These are phyloP conservation scores for Ogataea populi-albae DNA, from an alignment of 805 yeast species.

Conservation along the genomic window DNA sequence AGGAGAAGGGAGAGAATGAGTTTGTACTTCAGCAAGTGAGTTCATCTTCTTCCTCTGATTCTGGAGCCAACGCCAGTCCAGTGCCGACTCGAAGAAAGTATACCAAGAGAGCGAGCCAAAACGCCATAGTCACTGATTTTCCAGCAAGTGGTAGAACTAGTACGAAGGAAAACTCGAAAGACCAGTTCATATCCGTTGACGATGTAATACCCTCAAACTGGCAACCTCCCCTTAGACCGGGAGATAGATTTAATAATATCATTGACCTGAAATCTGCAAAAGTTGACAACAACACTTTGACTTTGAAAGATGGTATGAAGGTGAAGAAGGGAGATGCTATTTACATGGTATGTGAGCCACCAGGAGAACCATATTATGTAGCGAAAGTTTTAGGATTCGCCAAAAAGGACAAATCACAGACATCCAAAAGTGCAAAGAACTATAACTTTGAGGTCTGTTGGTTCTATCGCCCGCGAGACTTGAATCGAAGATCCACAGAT, in stretches of 20 bases:
- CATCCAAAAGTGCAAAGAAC: constrained; percentile 46
- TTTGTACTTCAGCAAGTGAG: constrained; percentile 13
- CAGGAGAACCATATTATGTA: constrained; percentile 90
- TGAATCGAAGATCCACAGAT: constrained; percentile 63
- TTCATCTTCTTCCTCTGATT: constrained; percentile 1
- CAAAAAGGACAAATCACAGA: constrained; percentile 33
- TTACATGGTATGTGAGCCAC: constrained; percentile 86
- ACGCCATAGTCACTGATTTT: background rate
- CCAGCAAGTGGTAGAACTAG: constrained; percentile 4
- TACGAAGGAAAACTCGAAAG: constrained; percentile 7
- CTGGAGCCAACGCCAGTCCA: constrained; percentile 1
- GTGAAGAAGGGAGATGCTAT: constrained; percentile 62
- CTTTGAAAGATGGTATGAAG: constrained; percentile 37
- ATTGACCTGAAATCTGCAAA: constrained; percentile 42
- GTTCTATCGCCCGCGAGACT: constrained; percentile 88
- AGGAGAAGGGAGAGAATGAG: constrained; percentile 32
- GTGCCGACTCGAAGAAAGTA: constrained; percentile 1
- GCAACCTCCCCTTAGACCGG: constrained; percentile 42
- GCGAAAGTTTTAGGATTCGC: constrained; percentile 80
- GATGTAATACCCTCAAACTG: constrained; percentile 44
- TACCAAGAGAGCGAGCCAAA: constrained; percentile 1
- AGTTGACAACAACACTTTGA: constrained; percentile 38
- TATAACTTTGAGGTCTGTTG: constrained; percentile 75
- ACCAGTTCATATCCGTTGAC: constrained; percentile 28
- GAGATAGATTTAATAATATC: constrained; percentile 42